Base-by-base conservation (phyloP, 768 basidiomycete species). In the Saitozyma sp. region DNA sequence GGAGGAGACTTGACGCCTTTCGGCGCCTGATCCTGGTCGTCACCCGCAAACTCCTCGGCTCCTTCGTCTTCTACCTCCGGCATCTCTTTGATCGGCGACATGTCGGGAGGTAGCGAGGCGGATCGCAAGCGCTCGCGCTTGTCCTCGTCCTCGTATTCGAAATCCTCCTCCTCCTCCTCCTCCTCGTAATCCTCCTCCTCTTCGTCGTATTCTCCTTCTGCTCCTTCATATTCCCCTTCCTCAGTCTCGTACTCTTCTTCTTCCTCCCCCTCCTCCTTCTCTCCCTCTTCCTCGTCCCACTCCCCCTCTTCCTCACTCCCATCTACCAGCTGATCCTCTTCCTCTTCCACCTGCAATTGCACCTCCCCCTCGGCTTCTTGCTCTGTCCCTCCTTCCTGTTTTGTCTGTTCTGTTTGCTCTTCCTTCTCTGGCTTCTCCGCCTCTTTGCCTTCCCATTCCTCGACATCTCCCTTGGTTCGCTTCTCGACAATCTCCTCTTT, bases 61-160 rank as follows among this genome's bases (percentile, higher is more conserved):
- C 46, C 59, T 17, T 51, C 58, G 17, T 53, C 54, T 29, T 62
- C 70, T n/a, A 62, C 59, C 20, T 61, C 56, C 9, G 46, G 19
- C 52, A 67, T 66, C 55, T 70, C 71, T 39, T 56, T 58, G 58
- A 71, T 68, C 4, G 67, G 60, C 9, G 70, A 60, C 59, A 71
- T 61, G 14, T 68, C 67, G 17, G 66, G 63, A 5, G 55, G 60
- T 8, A 56, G 55, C 14, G 64, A 63, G 9, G 41, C 38, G 5
- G 65, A 68, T 37, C 57, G 37, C 37, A 13, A 3, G 29, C 16
- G 20, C 14, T 29, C 17, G 20, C n/a, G 45, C 16, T 48, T 56
- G 20, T 58, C 56, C 19, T 58, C 62, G 19, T 38, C 50, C 10
- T 48, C 62, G 10, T 59, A 49, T 20, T 63, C 54, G 42, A 20